Base-by-base conservation (phyloP, 441 rosid genomes). In the Erysimum cheiri region DNA sequence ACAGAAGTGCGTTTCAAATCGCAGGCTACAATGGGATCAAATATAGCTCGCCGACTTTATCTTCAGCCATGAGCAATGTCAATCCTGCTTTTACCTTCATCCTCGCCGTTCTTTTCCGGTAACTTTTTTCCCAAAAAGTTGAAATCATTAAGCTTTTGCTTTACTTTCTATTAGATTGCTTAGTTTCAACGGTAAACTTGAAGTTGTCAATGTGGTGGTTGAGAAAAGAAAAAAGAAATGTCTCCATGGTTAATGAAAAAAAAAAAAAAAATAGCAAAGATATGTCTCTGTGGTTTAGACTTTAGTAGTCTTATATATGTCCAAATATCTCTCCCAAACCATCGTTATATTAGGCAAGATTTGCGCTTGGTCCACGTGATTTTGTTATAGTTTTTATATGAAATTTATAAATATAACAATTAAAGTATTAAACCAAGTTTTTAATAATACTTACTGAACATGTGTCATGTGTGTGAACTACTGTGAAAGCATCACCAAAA, bases 41-140 rank as follows among this genome's bases (percentile, higher is more conserved):
- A 52, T 83, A 64, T 54, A 83, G 87, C 62, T 84, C 91, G 33
- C 89, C 91, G 4, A 83, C 89, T 17, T 80, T 85, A 19, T 78
- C 87, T 32, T 83, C 87, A 28, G 89, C 89, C 17, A 81, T 85
- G 75, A 78, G 85, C 64, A 73, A 73, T 49, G 67, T 73, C 11
- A 74, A 46, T 53, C 78, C 75, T 54, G 74, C 85, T 39, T 83
- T 85, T 62, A 85, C 92, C 40, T 85, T 87, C 85, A 44, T 81
- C 8, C 81, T 87, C 14, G 90, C 85, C 10, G 41, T 82, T 65
- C 6, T 82, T 47, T 80, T 86, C 71, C 77, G 87, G 94, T 83
- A 64, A 54, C 0, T 57, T 0, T 61, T 26, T 28, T 72, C 55
- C 12, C n/a, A 54, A 55, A 44, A 46, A 12, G 24, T 36, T 44